Conservation (phyloP, 179 eudicot genomes). For the Gypsophila paniculata region DNA sequence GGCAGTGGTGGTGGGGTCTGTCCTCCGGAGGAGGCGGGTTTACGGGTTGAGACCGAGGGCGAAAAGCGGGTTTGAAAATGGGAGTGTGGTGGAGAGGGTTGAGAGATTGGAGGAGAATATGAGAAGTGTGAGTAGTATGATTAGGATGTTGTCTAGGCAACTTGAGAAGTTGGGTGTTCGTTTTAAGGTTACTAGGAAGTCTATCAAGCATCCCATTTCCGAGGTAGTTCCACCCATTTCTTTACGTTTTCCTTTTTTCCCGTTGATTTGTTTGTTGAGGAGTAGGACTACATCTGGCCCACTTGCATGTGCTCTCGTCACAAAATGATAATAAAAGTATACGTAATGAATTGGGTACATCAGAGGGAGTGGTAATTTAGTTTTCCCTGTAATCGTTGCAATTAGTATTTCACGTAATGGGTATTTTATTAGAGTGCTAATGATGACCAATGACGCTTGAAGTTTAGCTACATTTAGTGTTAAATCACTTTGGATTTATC, state of each 20-base stretch:
- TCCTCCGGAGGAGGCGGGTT: slow-evolving; percentile 57
- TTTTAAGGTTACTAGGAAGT: slow-evolving; percentile 66
- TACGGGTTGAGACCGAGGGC: slow-evolving; percentile 33
- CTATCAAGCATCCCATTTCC: slow-evolving; percentile 77
- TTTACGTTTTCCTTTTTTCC: too few species aligned
- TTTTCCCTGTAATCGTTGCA: too few species aligned
- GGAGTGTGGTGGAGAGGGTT: slow-evolving; percentile 66
- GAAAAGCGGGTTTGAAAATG: slow-evolving; percentile 33
- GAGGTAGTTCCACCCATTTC: slow-evolving; percentile 37
- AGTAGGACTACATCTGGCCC: too few species aligned
- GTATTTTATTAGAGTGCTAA: background rate
- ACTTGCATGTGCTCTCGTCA: too few species aligned
- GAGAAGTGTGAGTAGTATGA: slow-evolving; percentile 44
- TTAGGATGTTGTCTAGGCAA: slow-evolving; percentile 71
- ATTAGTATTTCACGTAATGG: too few species aligned
- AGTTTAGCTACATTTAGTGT: too few species aligned
- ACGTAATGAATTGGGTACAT: too few species aligned
- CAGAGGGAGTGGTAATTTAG: too few species aligned
- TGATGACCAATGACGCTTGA: too few species aligned
- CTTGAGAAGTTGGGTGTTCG: slow-evolving; percentile 91
- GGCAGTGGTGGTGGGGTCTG: slow-evolving; percentile 59
- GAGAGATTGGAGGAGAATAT: slow-evolving; percentile 88
- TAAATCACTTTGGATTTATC: too few species aligned
- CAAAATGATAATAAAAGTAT: too few species aligned
- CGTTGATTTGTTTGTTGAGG: too few species aligned